Evolutionary conservation across 352 stramenopile species (phyloP), one percentile per base, ranked within the genome.

Genomic region (Globisporangium spiculum): DNA sequence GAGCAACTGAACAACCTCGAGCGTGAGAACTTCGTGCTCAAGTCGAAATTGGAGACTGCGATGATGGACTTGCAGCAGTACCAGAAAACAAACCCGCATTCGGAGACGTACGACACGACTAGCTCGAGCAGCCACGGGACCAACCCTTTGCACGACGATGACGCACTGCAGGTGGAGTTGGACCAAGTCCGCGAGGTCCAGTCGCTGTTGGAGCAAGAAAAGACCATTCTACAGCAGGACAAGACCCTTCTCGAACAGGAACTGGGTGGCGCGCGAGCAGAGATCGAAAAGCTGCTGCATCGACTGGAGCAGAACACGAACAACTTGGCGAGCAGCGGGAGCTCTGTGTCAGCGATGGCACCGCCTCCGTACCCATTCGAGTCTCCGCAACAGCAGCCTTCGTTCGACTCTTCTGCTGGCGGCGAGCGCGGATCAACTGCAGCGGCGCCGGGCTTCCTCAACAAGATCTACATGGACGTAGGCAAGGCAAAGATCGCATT

Each of bases 391-490:
- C 56, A 48, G 12, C 56, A 61, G 20, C 30, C 52, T 24, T 61
- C 62, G 22, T 55, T 54, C 7, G 54, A 61, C 6, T 57, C 54
- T 18, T 52, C 68, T 26, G 38, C 63, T 44, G 10, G 41, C 46
- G 48, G 38, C 22, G 26, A 63, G 70, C 24, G 41, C 26, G 53
- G 66, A 67, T 56, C 73, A 9, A 36, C 68, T 4, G 67, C 50
- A 41, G 69, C 26, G 50, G 71, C 46, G 36, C 75, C 66, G 41
- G 82, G 80, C 6, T 93, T 91, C 60, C 74, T 93, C 54, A 86
- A 91, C 69, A 89, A 91, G 73, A 93, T 91, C 55, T 93, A 92
- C 70, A 74, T 82, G 64, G 83, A 93, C 50, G 81, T 93, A 0
- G 85, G 85, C 18, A 93, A 93, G 65, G 83, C 85, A n/a, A 93